Evolutionary conservation across 2,329 filamentous ascomycete genomes (phyloP).

Genomic region (Talaromyces atroroseus): DNA sequence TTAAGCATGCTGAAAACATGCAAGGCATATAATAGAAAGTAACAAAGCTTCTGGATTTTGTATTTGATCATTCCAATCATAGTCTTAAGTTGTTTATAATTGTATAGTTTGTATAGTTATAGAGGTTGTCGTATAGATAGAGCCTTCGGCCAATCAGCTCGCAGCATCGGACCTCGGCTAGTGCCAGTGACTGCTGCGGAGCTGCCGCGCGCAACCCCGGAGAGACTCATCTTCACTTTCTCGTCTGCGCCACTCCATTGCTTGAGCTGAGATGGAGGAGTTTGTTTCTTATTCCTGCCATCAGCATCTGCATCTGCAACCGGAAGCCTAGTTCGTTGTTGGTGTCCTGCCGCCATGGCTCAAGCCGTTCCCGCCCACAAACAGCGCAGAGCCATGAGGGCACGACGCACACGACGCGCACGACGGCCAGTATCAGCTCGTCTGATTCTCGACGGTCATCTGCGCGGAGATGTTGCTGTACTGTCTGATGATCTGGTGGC

Average conservation of each 20-base stretch:
- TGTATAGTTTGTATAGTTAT: too few species aligned
- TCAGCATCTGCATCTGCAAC: background rate
- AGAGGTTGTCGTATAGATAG: background rate
- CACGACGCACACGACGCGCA: constrained; percentile 42
- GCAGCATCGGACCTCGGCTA: background rate
- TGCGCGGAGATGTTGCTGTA: constrained; percentile 79
- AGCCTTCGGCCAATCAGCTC: background rate
- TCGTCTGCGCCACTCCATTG: background rate
- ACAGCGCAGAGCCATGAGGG: constrained; percentile 41
- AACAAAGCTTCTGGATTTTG: too few species aligned
- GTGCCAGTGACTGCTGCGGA: background rate
- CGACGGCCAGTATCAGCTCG: constrained; percentile 73
- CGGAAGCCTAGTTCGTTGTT: background rate
- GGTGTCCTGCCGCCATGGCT: constrained; percentile 3
- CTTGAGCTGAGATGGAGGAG: background rate
- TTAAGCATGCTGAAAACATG: too few species aligned
- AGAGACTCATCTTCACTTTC: background rate
- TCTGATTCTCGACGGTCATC: constrained; percentile 75
- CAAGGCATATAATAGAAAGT: too few species aligned
- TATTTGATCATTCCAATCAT: too few species aligned
- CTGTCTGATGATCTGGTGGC: constrained; percentile 80
- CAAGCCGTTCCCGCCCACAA: constrained; percentile 30
- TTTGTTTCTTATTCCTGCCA: background rate
- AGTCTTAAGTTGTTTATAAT: too few species aligned
- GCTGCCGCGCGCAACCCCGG: background rate